These are phyloP conservation scores for Lactarius evosmus DNA, from an alignment of 768 basidiomycete species.

Conservation along the genomic window DNA sequence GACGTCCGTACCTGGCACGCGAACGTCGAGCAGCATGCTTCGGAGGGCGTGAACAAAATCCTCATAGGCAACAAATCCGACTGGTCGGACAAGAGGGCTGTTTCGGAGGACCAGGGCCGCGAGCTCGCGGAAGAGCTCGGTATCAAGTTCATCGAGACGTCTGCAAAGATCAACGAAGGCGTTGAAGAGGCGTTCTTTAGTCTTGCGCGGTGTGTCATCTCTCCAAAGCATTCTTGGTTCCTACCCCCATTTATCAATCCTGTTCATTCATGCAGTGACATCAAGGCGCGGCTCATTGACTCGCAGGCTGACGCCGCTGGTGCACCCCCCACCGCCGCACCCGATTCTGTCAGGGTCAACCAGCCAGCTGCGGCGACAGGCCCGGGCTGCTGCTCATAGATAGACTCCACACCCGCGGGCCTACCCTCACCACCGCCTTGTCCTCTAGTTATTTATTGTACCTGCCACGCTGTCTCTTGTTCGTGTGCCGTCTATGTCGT, in stretches of 20 bases:
- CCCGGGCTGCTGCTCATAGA: constrained; percentile 45
- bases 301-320: constrained; percentile 69
- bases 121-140: constrained; percentile 91
- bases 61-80: constrained; percentile 99
- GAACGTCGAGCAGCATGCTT: constrained; percentile 98
- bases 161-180: constrained; percentile 94
- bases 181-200: constrained; percentile 99
- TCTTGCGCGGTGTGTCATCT: constrained; percentile 72
- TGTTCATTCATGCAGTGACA: constrained; percentile 58
- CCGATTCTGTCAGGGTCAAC: constrained; percentile 65
- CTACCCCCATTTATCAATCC: not conserved
- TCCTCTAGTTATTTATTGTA: constrained; percentile 16
- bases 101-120: constrained; percentile 88
- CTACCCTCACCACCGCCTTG: not conserved
- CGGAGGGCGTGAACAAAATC: constrained; percentile 98
- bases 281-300: constrained; percentile 96
- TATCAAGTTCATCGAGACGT: constrained; percentile 97
- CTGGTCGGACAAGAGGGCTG: constrained; percentile 93
- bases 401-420: not conserved
- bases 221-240: not conserved
- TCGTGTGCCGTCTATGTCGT: constrained; percentile 12
- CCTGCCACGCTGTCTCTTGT: constrained; percentile 2
- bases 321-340: constrained; percentile 36
- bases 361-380: constrained; percentile 47
- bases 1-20: constrained; percentile 98